A percentile compares a stretch with the other conserved stretches of the same genome.
Evolutionary conservation across 2,329 filamentous ascomycete species (phyloP).

Genomic region (Cytospora piceicola): DNA sequence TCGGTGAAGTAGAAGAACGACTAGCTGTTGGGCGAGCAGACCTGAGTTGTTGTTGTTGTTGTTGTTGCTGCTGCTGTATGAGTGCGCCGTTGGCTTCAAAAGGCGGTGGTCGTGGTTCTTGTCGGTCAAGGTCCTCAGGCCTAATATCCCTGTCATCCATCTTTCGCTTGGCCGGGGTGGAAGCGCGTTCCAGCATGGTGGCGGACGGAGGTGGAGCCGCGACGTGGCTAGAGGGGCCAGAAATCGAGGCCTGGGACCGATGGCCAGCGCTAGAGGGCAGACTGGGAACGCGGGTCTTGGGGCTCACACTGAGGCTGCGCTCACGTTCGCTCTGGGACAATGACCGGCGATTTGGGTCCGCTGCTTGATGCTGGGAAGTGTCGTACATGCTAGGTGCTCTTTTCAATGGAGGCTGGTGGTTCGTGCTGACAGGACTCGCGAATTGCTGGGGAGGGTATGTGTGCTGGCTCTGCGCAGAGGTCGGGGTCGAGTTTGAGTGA

Average conservation of each 20-base stretch:
- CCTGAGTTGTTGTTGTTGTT: conserved; percentile 11
- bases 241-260: conserved; percentile 33
- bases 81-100: conserved; percentile 52
- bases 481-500: conserved; percentile 64
- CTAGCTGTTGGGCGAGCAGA: conserved; percentile 33
- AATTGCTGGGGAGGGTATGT: conserved; percentile 53
- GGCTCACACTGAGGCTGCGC: conserved; percentile 74
- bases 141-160: conserved; percentile 52
- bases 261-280: conserved; percentile 50
- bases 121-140: conserved; percentile 56
- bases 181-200: conserved; percentile 38
- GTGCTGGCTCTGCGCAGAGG: conserved; percentile 63
- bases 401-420: conserved; percentile 48
- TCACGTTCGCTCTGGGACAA: conserved; percentile 67
- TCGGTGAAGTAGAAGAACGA: conserved; percentile 40
- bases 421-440: conserved; percentile 53
- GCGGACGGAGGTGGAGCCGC: conserved; percentile 34
- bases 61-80: conserved; percentile 9
- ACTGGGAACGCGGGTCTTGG: conserved; percentile 69
- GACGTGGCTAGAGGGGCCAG: conserved; percentile 30
- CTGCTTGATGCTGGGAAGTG: conserved; percentile 35
- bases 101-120: conserved; percentile 53
- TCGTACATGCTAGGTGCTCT: conserved; percentile 51
- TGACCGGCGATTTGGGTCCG: conserved; percentile 52
- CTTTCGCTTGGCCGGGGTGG: conserved; percentile 53